phyloP scores from a whole-genome alignment of 2,329 filamentous ascomycete species.

The Gnomoniopsis sp. region DNA sequence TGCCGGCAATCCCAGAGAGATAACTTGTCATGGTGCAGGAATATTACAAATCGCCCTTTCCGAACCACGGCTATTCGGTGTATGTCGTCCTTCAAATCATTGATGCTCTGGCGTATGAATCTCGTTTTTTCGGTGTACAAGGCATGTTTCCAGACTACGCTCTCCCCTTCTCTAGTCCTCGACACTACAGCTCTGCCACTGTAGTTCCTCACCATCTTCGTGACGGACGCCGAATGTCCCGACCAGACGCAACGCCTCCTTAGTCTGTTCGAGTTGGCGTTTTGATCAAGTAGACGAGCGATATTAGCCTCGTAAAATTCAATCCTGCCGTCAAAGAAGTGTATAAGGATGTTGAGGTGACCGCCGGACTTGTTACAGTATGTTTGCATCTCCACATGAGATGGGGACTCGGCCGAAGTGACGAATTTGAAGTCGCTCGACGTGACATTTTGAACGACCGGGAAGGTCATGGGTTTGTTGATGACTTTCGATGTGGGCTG shows the following conservation, averaged over 20 bases:
- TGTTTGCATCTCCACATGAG: constrained; percentile 66
- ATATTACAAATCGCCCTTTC: constrained; percentile 76
- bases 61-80: constrained; percentile 76
- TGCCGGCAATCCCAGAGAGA: constrained; percentile 76
- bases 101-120: constrained; percentile 64
- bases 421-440: constrained; percentile 48
- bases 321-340: constrained; percentile 82
- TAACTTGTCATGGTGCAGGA: constrained; percentile 67
- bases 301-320: constrained; percentile 77
- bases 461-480: constrained; percentile 69
- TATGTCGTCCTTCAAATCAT: constrained; percentile 67
- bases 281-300: constrained; percentile 75
- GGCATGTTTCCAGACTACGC: constrained; percentile 77
- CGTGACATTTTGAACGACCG: constrained; percentile 71
- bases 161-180: constrained; percentile 73
- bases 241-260: constrained; percentile 69
- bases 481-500: constrained; percentile 31
- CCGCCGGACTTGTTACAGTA: constrained; percentile 67
- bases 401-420: constrained; percentile 24
- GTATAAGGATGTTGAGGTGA: constrained; percentile 69
- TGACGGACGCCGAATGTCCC: constrained; percentile 75
- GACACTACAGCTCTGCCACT: constrained; percentile 79
- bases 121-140: constrained; percentile 46
- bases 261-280: constrained; percentile 57
- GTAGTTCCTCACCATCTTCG: constrained; percentile 83